phyloP scores from a whole-genome alignment of 2,329 filamentous ascomycete species.

The Eurotiales sp. region DNA sequence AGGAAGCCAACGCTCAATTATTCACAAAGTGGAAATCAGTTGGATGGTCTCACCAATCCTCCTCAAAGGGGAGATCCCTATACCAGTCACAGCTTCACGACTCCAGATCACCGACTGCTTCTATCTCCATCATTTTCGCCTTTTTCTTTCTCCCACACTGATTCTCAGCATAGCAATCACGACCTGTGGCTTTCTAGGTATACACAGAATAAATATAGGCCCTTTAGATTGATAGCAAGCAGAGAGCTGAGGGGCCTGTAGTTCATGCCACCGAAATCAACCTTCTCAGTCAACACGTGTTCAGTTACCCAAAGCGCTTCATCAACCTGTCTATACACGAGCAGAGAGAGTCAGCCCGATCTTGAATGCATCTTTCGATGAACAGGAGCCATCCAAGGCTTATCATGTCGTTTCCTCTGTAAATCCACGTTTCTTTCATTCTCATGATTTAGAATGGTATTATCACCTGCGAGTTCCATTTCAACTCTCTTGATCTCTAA shows the following conservation, averaged over 20 bases:
- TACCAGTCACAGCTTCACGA: background rate
- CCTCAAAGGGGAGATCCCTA: background rate
- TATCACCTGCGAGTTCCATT: background rate
- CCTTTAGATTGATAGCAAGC: background rate
- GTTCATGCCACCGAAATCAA: conserved; percentile 1
- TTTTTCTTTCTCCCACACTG: background rate
- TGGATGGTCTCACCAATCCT: background rate
- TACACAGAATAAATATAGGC: background rate
- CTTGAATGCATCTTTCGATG: background rate
- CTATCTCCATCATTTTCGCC: no score
- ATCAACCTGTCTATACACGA: background rate
- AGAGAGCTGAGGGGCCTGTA: conserved; percentile 3
- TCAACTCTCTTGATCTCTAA: no score
- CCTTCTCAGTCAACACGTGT: conserved; percentile 7
- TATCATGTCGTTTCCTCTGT: background rate
- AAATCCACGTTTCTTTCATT: background rate
- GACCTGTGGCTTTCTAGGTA: conserved; percentile 2
- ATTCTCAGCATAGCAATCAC: conserved; percentile 1
- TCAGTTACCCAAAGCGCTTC: background rate
- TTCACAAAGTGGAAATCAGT: background rate
- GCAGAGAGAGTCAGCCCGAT: background rate
- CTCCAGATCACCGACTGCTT: background rate
- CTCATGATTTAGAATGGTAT: background rate
- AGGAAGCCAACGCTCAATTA: background rate
- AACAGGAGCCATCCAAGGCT: conserved; percentile 1